Conservation (phyloP, 2,329 filamentous ascomycete genomes). For the Sphaerostilbella broomeana region DNA sequence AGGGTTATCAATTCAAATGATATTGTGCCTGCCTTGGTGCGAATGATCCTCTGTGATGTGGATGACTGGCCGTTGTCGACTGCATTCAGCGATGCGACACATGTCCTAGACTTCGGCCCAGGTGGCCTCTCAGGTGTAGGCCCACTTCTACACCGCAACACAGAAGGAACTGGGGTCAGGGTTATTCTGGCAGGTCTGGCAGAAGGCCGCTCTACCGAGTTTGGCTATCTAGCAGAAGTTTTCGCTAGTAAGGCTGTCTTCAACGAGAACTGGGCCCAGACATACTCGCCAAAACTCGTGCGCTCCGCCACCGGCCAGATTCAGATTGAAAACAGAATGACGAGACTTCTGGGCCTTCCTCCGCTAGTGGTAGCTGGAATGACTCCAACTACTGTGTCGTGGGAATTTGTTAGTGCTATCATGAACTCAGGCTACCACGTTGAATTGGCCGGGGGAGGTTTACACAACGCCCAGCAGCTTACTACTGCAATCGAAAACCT, state of each 20-base stretch:
- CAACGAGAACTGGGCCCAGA: conserved; percentile 95
- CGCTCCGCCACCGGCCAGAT: conserved; percentile 84
- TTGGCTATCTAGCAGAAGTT: conserved; percentile 95
- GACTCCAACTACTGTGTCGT: conserved; percentile 83
- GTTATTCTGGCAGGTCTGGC: conserved; percentile 94
- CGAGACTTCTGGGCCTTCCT: conserved; percentile 73
- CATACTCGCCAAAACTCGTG: conserved; percentile 83
- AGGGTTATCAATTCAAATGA: conserved; percentile 63
- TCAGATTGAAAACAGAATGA: conserved; percentile 96
- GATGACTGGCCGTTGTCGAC: conserved; percentile 97
- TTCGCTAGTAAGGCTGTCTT: conserved; percentile 97
- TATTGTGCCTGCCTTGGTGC: conserved; percentile 78
- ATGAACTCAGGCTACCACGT: conserved; percentile 96
- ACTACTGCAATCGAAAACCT: conserved; percentile 78
- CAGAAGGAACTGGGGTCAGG: conserved; percentile 94
- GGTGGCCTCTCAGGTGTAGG: conserved; percentile 95
- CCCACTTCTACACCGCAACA: conserved; percentile 95
- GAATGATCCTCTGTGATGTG: conserved; percentile 88
- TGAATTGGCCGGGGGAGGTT: conserved; percentile 83
- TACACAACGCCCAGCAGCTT: conserved; percentile 78
- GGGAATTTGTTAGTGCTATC: conserved; percentile 88
- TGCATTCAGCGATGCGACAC: conserved; percentile 80
- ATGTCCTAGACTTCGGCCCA: conserved; percentile 93
- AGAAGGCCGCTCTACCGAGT: conserved; percentile 79
- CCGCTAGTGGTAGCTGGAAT: conserved; percentile 90